phyloP scores from a whole-genome alignment of 129 eudicot species.

The Arctium lappa region DNA sequence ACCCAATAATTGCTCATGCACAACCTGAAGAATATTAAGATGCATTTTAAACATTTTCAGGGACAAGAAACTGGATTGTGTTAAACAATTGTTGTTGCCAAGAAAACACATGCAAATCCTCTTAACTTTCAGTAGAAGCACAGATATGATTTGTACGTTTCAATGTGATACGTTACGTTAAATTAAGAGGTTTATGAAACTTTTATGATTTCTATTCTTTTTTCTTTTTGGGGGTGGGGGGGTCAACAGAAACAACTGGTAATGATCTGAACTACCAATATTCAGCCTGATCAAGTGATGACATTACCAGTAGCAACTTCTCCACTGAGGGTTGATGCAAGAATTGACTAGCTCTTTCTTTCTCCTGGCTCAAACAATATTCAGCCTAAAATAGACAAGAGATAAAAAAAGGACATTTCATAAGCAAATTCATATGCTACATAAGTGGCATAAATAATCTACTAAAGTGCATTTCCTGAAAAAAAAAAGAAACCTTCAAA shows the following conservation, averaged over 20 bases:
- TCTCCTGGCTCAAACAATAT: constrained; percentile 38
- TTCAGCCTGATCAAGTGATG: not conserved
- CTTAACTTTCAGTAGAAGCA: not conserved
- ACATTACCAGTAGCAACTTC: constrained; percentile 43
- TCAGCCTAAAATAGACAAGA: constrained; percentile 32
- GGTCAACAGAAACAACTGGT: too few species aligned
- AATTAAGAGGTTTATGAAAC: too few species aligned
- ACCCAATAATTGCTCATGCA: constrained; percentile 41
- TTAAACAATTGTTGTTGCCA: not conserved
- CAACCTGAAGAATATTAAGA: constrained; percentile 34
- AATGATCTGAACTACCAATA: too few species aligned
- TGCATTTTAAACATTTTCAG: not conserved
- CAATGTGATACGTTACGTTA: not conserved
- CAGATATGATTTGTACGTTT: not conserved
- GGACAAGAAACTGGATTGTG: not conserved
- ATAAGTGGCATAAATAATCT: constrained; percentile 8
- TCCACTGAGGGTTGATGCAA: constrained; percentile 38
- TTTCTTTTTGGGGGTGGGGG: too few species aligned
- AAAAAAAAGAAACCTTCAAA: constrained; percentile 32
- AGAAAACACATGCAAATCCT: not conserved
- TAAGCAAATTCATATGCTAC: not conserved
- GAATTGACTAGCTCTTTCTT: constrained; percentile 43
- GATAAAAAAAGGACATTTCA: not conserved
- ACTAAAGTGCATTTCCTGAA: not conserved
- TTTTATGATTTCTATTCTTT: too few species aligned